A percentile compares a stretch with the other conserved stretches of the same genome.
phyloP scores from a whole-genome alignment of 108 stramenopile species.

The Pinguiococcus pyrenoidosus region DNA sequence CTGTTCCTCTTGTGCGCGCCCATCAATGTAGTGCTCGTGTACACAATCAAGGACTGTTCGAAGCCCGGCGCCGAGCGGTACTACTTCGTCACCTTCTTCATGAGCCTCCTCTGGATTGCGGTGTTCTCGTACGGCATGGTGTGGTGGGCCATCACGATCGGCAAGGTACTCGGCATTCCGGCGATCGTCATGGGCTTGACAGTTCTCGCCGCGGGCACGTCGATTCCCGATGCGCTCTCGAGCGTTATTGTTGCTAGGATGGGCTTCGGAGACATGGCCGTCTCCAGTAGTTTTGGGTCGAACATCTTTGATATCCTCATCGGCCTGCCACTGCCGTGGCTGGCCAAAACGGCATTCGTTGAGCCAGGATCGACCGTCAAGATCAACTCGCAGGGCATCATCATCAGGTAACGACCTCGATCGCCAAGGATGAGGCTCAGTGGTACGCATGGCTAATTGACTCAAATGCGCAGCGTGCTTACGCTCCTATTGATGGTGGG shows the following conservation, averaged over 20 bases:
- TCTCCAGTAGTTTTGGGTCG: conserved; percentile 65
- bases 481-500: too few species aligned
- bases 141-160: conserved; percentile 26
- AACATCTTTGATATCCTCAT: conserved; percentile 76
- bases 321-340: conserved; percentile 69
- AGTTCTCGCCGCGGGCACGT: conserved; percentile 41
- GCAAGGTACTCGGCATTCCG: conserved; percentile 24
- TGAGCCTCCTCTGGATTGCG: conserved; percentile 69
- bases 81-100: conserved; percentile 60
- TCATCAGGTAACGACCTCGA: too few species aligned
- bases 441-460: too few species aligned
- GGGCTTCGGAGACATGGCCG: conserved; percentile 70
- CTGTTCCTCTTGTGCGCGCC: conserved; percentile 48
- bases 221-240: conserved; percentile 47
- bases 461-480: too few species aligned
- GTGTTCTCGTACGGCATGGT: conserved; percentile 69
- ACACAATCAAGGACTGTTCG: conserved; percentile 60
- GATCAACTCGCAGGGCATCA: too few species aligned
- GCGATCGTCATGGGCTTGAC: conserved; percentile 36
- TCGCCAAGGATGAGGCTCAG: too few species aligned
- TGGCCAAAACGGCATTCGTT: too few species aligned
- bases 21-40: conserved; percentile 41
- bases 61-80: conserved; percentile 51
- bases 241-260: conserved; percentile 60
- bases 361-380: too few species aligned